Evolutionary conservation across 176 grass and related monocot genomes (phyloP), one percentile per base, ranked within the genome.

Genomic region (Triticum timopheevii): DNA sequence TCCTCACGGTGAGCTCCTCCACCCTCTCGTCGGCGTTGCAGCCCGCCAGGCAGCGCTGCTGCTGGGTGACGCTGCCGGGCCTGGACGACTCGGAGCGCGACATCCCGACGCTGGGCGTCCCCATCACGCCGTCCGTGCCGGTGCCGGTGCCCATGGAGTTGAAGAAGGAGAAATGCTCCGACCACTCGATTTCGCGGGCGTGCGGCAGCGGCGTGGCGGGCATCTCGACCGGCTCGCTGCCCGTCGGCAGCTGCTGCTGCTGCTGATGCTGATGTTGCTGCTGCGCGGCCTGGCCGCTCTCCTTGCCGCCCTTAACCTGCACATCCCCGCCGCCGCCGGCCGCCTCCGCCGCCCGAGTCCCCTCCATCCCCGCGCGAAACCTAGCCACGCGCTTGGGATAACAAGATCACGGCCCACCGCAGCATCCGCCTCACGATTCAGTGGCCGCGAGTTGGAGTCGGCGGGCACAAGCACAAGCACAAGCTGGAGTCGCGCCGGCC

Each of bases 1-100:
- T 92, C 54, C 88, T 87, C 58, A 99, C 52, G 1, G 97, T 97
- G 81, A 99, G 87, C 87, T 99, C 97, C 85, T 99, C 97, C 72
- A 97, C 97, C 88, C 83, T 93, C 59, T 89, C 89, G 17, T 89
- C 92, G 5, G 38, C 42, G 10, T 12, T 11, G 42, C 42, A 9
- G 38, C 38, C 38, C 1, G 38, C 73, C 80, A 86, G 70, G 71
- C 23, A 10, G 22, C 22, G 38, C 23, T 58, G 54, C 54, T 61
- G 44, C 52, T 89, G 80, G n/a, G 65, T 85, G 15, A 84, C 79
- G n/a, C 62, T 92, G 47, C 65, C 85, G 10, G 78, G 90, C 62
- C 65, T 85, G 6, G 81, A 49, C 59, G 81, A 49, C 59, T 83
- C 89, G 20, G 89, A 90, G 77, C 79, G 76, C 13, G 84, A 87